Conservation (phyloP, 1,284 basidiomycete genomes). For the Boletus smithii region DNA sequence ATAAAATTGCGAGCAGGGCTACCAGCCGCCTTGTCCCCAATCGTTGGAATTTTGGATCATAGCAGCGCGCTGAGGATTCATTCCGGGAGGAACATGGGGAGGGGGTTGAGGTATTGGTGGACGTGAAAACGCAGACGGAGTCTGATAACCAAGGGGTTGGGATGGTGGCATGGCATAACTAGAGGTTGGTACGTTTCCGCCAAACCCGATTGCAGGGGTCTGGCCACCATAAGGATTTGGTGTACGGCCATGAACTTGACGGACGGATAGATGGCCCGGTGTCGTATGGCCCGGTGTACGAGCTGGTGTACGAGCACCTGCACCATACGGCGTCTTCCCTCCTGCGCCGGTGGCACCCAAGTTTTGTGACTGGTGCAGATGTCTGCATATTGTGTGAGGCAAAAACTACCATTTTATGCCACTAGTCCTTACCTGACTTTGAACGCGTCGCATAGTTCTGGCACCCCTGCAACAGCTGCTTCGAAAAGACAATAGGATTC, state of each 20-base stretch:
- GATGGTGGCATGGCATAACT: conserved; percentile 36
- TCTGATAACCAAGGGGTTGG: conserved; percentile 58
- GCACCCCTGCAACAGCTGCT: conserved; percentile 83
- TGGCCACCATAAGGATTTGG: conserved; percentile 70
- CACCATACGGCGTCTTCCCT: conserved; percentile 78
- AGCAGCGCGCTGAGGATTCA: conserved; percentile 62
- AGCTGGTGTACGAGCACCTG: conserved; percentile 72
- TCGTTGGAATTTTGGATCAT: conserved; percentile 49
- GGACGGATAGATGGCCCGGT: conserved; percentile 71
- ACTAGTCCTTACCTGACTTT: conserved; percentile 70
- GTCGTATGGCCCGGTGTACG: conserved; percentile 69
- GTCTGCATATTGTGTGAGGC: conserved; percentile 41
- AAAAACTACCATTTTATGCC: not conserved
- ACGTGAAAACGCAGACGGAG: conserved; percentile 48
- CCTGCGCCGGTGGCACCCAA: conserved; percentile 53
- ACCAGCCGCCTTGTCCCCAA: conserved; percentile 38
- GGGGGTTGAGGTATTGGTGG: conserved; percentile 44
- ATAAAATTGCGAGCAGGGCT: conserved; percentile 20
- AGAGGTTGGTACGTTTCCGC: conserved; percentile 26
- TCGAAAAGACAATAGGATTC: conserved; percentile 89
- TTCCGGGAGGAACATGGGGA: conserved; percentile 45
- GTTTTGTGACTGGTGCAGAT: conserved; percentile 78
- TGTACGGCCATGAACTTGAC: conserved; percentile 59
- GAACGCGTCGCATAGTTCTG: conserved; percentile 93
- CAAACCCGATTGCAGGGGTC: conserved; percentile 41